Evolutionary conservation across 257 asterid species (phyloP).

Genomic region (Fraxinus americana): DNA sequence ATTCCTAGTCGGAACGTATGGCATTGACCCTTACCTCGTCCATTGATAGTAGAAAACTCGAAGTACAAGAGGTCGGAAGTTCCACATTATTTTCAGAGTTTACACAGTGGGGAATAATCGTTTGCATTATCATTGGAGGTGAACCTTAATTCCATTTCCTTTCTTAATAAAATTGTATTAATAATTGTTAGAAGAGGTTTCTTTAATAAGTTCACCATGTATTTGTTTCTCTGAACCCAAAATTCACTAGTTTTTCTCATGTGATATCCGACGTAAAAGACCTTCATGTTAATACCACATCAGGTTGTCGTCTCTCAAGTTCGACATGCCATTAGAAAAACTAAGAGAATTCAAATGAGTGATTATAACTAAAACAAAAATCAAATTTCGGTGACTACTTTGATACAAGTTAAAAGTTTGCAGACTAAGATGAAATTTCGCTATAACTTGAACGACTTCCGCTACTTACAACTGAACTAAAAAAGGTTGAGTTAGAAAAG

Average conservation of each 20-base stretch:
- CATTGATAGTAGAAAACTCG: neutral
- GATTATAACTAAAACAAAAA: too few species aligned
- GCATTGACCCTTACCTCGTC: neutral
- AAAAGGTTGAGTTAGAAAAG: neutral
- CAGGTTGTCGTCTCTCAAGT: too few species aligned
- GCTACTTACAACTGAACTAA: neutral
- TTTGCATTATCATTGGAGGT: neutral
- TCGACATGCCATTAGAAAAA: too few species aligned
- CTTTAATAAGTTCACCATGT: too few species aligned
- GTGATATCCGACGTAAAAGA: too few species aligned
- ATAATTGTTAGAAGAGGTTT: too few species aligned
- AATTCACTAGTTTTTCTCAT: too few species aligned
- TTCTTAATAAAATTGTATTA: neutral
- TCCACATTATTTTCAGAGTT: neutral
- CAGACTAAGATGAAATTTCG: too few species aligned
- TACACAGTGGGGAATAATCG: neutral
- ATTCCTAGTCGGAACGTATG: neutral
- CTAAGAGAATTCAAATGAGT: too few species aligned
- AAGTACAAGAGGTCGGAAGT: neutral
- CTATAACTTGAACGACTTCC: too few species aligned
- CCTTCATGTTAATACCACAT: too few species aligned
- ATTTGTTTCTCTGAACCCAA: too few species aligned
- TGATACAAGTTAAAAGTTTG: neutral
- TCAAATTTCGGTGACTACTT: neutral
- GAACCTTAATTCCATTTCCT: neutral